Base-by-base conservation (phyloP, 2,329 filamentous ascomycete species). In the Blastomyces emzantsi region DNA sequence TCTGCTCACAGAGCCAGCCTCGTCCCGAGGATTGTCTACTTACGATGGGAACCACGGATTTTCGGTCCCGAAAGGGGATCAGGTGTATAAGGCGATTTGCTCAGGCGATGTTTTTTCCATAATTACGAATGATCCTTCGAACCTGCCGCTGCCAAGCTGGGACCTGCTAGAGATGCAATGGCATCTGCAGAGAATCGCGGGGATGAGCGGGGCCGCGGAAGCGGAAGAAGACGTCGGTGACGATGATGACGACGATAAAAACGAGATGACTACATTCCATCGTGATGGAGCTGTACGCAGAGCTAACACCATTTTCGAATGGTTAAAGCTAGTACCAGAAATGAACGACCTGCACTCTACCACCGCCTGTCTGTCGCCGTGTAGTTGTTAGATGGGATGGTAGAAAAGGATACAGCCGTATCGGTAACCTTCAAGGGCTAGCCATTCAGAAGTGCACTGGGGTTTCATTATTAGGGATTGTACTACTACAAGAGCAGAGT, bases 121-220 rank as follows among this genome's bases (percentile, higher is more conserved):
- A 4, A 51, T 6, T 2, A 61, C 60, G 3, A 2, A 33, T 17
- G 60, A 61, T 43, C 60, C 60, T 39, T 3, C 5, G 3, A 61
- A 45, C 9, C 61, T 41, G 11, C 61, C 51, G 2, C 61, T 57
- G 28, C 61, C 51, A 5, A 56, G 61, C 43, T 62, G 33, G 22
- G 7, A 15, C 8, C 22, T 62, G 3, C 61, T 62, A 22, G 61
- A 62, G 15, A 62, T 62, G 61, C 43, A 51, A 25, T 62, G 61
- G 61, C n/a, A 47, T 58, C 11, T 62, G 7, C 28, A 56, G 3
- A 39, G 61, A 17, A 47, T 62, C n/a, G 61, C 43, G 3, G 54
- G 22, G 30, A 62, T 62, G 61, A 39, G 33, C 19, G 61, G 36
- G 36, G 61, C 52, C 39, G 52, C 51, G 2, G 61, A 56, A 36